phyloP scores from a whole-genome alignment of 345 rosid species.

The Citrus maxima region DNA sequence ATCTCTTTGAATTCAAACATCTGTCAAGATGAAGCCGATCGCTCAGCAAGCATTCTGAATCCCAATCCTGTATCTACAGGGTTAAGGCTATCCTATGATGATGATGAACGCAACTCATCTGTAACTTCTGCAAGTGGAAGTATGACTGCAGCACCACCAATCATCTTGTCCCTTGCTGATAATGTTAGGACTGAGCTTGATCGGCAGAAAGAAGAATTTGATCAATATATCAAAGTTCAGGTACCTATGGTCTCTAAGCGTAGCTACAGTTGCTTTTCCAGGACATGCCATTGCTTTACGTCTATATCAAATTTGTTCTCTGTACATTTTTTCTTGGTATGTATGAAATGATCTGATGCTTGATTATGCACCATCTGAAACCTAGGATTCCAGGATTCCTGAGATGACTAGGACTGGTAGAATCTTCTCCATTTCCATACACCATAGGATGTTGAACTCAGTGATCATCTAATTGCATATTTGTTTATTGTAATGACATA shows the following conservation, averaged over 20 bases:
- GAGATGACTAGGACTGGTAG: background rate
- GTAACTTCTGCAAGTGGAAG: slow-evolving; percentile 75
- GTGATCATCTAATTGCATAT: background rate
- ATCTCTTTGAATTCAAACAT: slow-evolving; percentile 55
- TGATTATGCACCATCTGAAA: background rate
- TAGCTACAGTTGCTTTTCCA: background rate
- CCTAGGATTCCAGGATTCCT: background rate
- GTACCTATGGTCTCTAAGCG: slow-evolving; percentile 24
- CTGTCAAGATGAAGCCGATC: slow-evolving; percentile 55
- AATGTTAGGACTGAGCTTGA: slow-evolving; percentile 54
- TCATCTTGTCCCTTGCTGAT: slow-evolving; percentile 57
- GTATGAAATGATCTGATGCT: background rate
- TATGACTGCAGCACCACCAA: slow-evolving; percentile 49
- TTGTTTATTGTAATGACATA: background rate
- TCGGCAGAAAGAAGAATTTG: slow-evolving; percentile 69
- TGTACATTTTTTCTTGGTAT: background rate
- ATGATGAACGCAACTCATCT: slow-evolving; percentile 77
- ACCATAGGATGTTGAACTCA: background rate
- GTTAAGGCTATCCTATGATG: slow-evolving; percentile 71
- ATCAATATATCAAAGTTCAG: slow-evolving; percentile 63
- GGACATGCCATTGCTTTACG: background rate
- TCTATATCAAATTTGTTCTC: background rate
- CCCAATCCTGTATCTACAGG: slow-evolving; percentile 79
- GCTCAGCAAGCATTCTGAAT: slow-evolving; percentile 44
- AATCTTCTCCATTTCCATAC: background rate